Evolutionary conservation across 2,329 filamentous ascomycete genomes (phyloP).

Genomic region (Metarhizium rileyi): DNA sequence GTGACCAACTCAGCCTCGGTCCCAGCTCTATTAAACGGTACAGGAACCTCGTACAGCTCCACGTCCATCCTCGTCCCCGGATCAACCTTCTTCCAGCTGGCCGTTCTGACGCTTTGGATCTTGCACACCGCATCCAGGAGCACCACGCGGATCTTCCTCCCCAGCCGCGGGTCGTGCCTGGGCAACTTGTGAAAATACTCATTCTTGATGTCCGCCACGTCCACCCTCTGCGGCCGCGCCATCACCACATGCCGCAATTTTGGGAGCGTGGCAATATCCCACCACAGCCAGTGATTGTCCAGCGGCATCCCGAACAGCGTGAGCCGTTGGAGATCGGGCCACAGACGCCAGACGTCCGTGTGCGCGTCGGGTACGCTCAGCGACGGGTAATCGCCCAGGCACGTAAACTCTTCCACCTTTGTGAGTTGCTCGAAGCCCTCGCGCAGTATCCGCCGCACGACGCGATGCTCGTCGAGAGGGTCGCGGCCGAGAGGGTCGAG

Average conservation of each 20-base stretch:
- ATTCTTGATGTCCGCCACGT: constrained; percentile 27
- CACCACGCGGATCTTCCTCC: constrained; percentile 20
- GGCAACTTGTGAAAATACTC: constrained; percentile 28
- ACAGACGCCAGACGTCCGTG: constrained; percentile 32
- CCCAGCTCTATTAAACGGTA: constrained; percentile 29
- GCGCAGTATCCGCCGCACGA: constrained; percentile 29
- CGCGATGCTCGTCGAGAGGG: constrained; percentile 31
- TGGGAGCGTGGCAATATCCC: constrained; percentile 25
- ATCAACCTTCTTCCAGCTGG: constrained; percentile 25
- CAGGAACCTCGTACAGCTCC: constrained; percentile 28
- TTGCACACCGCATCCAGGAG: constrained; percentile 20
- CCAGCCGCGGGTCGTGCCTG: constrained; percentile 17
- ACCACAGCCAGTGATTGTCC: constrained; percentile 29
- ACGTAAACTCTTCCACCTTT: constrained; percentile 37
- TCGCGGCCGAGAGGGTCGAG: constrained; percentile 32
- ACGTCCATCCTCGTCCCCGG: constrained; percentile 28
- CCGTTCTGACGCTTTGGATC: constrained; percentile 16
- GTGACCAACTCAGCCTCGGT: constrained; percentile 26
- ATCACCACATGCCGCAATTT: constrained; percentile 33
- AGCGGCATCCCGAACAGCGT: constrained; percentile 31
- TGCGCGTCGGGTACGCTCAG: constrained; percentile 23
- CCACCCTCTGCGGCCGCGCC: constrained; percentile 25
- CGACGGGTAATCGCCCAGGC: constrained; percentile 35
- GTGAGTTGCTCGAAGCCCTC: constrained; percentile 34
- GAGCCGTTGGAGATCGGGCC: constrained; percentile 31